phyloP scores from a whole-genome alignment of 225 moss, liverwort and hornwort species.

The Lunularia cruciata region DNA sequence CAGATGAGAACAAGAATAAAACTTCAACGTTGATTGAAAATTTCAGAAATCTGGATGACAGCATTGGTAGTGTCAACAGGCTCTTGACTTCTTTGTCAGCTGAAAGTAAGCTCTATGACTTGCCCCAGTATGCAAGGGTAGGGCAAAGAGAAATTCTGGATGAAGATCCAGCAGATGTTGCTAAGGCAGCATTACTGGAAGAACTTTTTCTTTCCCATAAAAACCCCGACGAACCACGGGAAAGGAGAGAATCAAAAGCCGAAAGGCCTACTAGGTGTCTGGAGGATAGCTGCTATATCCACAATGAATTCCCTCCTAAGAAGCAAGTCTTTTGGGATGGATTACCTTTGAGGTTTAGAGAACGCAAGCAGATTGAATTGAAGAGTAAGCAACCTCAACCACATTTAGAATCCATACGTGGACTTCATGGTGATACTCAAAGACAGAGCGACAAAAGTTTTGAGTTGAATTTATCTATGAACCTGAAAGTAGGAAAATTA shows the following conservation, averaged over 20 bases:
- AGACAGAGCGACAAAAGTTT: not conserved
- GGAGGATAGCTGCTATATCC: slow-evolving; percentile 9
- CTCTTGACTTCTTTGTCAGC: slow-evolving; percentile 21
- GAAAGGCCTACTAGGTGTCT: not conserved
- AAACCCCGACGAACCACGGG: not conserved
- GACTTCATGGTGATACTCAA: slow-evolving; percentile 11
- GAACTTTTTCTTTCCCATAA: slow-evolving; percentile 1
- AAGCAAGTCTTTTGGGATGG: slow-evolving; percentile 15
- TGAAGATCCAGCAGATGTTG: slow-evolving; percentile 10
- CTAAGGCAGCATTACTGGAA: not conserved
- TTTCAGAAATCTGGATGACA: slow-evolving; percentile 20
- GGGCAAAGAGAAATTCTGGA: slow-evolving; percentile 5
- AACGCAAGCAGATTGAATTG: not conserved
- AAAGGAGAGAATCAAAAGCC: not conserved
- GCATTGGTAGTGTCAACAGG: slow-evolving; percentile 16
- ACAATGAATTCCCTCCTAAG: not conserved
- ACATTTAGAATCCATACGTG: slow-evolving; percentile 3
- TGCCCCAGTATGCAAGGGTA: slow-evolving; percentile 24
- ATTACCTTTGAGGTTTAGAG: slow-evolving; percentile 1
- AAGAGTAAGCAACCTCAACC: not conserved
- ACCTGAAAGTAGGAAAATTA: slow-evolving; percentile 30
- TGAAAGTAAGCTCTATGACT: not conserved
- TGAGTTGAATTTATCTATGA: slow-evolving; percentile 18
- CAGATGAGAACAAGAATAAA: not conserved
- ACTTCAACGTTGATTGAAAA: not conserved